Conservation (phyloP, 768 basidiomycete genomes). For the Amanita exitialis region DNA sequence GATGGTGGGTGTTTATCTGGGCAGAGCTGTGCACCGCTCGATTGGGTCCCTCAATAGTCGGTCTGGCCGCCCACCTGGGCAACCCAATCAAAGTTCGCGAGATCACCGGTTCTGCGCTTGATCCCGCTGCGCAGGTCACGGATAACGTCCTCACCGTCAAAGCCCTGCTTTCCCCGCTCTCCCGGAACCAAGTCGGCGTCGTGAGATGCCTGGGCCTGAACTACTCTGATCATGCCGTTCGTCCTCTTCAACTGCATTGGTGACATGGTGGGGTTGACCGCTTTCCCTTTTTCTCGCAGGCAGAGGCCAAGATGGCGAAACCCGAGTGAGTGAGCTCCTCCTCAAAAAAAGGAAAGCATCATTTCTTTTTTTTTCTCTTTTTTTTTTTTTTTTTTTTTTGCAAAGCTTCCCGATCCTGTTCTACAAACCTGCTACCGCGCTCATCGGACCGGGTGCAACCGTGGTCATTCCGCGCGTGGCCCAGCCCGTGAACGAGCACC, state of each 20-base stretch:
- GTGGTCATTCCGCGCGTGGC: slow-evolving; percentile 57
- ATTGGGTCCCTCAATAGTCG: too few species aligned
- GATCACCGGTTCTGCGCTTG: slow-evolving; percentile 60
- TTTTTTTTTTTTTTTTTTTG: neutral
- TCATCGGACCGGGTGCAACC: slow-evolving; percentile 62
- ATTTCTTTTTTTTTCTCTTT: neutral
- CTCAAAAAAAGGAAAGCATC: too few species aligned
- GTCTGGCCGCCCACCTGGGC: slow-evolving; percentile 41
- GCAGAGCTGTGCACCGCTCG: neutral
- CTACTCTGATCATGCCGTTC: slow-evolving; percentile 75
- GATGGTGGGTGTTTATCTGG: slow-evolving; percentile 36
- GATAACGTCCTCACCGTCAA: slow-evolving; percentile 58
- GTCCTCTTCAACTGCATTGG: slow-evolving; percentile 11
- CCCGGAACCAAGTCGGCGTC: slow-evolving; percentile 53
- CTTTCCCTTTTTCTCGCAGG: slow-evolving; percentile 25
- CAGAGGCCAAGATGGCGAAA: slow-evolving; percentile 52
- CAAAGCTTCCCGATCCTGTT: slow-evolving; percentile 63
- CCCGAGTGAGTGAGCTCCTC: slow-evolving; percentile 58
- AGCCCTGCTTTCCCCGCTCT: slow-evolving; percentile 58
- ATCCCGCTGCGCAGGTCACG: slow-evolving; percentile 56
- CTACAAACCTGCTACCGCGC: slow-evolving; percentile 63
- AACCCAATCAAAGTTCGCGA: slow-evolving; percentile 58
- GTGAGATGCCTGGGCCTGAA: slow-evolving; percentile 76
- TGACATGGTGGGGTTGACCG: neutral
- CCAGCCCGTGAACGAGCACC: slow-evolving; percentile 59